Percentiles rank a stretch among this genome's conserved stretches.
phyloP scores from a whole-genome alignment of 192 early-diverging fungal genomes.

The Entomortierella parvispora region DNA sequence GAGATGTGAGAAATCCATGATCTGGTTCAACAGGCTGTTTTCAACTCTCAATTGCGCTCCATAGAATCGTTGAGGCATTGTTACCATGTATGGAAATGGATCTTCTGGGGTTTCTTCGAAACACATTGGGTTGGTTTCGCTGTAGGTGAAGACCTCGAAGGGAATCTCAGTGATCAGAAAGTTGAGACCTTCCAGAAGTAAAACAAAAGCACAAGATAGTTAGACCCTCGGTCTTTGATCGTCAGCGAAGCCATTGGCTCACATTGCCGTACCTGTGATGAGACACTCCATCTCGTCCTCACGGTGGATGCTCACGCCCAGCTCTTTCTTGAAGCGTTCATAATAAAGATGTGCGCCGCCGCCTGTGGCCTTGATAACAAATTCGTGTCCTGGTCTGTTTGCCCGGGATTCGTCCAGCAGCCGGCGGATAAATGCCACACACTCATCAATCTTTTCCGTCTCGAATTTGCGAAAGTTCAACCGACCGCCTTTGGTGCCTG shows the following conservation, averaged over 20 bases:
- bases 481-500: constrained; percentile 78
- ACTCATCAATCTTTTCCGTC: constrained; percentile 90
- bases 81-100: constrained; percentile 90
- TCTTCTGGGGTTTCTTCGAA: constrained; percentile 66
- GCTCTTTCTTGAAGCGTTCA: constrained; percentile 66
- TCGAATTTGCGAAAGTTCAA: constrained; percentile 95
- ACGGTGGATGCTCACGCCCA: constrained; percentile 80
- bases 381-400: constrained; percentile 40
- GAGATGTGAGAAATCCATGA: not conserved
- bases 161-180: constrained; percentile 93
- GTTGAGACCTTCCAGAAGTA: constrained; percentile 72
- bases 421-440: constrained; percentile 82
- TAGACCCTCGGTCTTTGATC: not conserved
- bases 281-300: constrained; percentile 97
- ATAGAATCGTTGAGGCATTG: not conserved
- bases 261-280: constrained; percentile 60
- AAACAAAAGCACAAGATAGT: not conserved
- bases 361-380: constrained; percentile 86
- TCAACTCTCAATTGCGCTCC: not conserved
- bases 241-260: not conserved
- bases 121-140: constrained; percentile 71
- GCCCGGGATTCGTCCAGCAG: constrained; percentile 63
- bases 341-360: constrained; percentile 89
- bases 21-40: not conserved
- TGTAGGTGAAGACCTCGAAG: constrained; percentile 94